Evolutionary conservation across 257 asterid genomes (phyloP).

Genomic region (Nicotiana attenuata): DNA sequence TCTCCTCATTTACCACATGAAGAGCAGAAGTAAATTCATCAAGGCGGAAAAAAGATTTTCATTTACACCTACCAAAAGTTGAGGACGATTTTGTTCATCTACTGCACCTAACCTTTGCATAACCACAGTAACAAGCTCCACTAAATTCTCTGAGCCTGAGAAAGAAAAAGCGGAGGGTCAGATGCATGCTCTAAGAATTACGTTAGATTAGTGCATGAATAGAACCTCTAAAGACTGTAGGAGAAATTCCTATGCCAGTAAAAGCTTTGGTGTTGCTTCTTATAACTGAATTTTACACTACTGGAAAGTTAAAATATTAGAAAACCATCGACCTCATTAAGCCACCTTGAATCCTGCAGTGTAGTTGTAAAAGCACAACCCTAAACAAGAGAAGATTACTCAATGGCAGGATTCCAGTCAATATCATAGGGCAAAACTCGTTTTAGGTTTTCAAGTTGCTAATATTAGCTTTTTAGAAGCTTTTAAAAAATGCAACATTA

Average conservation of each 20-base stretch:
- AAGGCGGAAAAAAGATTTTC: not conserved
- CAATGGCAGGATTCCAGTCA: not conserved
- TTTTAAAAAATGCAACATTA: not conserved
- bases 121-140: slow-evolving; percentile 76
- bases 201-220: not conserved
- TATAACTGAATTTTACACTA: not conserved
- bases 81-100: slow-evolving; percentile 43
- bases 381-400: not conserved
- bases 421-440: not conserved
- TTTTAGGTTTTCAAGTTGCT: not conserved
- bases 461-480: not conserved
- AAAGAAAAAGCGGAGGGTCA: not conserved
- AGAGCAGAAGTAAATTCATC: not conserved
- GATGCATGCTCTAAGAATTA: not conserved
- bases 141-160: slow-evolving; percentile 68
- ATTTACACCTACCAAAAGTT: slow-evolving; percentile 63
- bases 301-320: not conserved
- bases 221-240: not conserved
- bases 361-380: slow-evolving; percentile 6
- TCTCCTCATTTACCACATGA: slow-evolving; percentile 6
- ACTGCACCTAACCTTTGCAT: slow-evolving; percentile 59
- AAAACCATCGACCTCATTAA: not conserved
- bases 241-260: slow-evolving; percentile 3
- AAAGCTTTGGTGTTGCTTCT: not conserved
- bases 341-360: not conserved